A percentile compares a stretch with the other conserved stretches of the same genome.
Conservation (phyloP, 768 basidiomycete species). For the Candolleomyces eurysporus region DNA sequence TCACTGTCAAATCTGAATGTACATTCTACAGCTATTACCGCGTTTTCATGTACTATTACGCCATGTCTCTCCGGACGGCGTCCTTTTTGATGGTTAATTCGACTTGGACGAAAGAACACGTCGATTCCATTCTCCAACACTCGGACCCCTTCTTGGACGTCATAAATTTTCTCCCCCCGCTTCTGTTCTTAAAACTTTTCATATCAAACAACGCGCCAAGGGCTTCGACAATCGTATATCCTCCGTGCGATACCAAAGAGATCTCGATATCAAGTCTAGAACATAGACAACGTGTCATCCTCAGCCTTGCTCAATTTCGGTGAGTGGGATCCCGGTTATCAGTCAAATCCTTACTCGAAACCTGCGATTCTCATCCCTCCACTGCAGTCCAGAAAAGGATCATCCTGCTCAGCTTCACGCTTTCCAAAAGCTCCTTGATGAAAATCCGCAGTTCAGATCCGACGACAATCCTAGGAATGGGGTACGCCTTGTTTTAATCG, state of each 20-base stretch:
- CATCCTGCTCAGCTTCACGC: slow-evolving; percentile 78
- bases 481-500: slow-evolving; percentile 73
- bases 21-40: slow-evolving; percentile 74
- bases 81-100: slow-evolving; percentile 92
- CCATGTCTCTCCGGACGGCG: slow-evolving; percentile 67
- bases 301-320: slow-evolving; percentile 95
- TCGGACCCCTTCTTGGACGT: slow-evolving; percentile 48
- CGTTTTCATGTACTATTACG: slow-evolving; percentile 82
- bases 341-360: not conserved
- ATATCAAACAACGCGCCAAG: slow-evolving; percentile 22
- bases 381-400: slow-evolving; percentile 86
- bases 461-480: slow-evolving; percentile 14
- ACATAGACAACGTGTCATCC: slow-evolving; percentile 58
- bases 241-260: slow-evolving; percentile 85
- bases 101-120: slow-evolving; percentile 88
- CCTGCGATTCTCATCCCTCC: not conserved
- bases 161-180: slow-evolving; percentile 44
- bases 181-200: slow-evolving; percentile 30
- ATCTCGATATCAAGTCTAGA: slow-evolving; percentile 57
- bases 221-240: slow-evolving; percentile 66
- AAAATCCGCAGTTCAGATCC: slow-evolving; percentile 56
- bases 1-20: not conserved
- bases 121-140: slow-evolving; percentile 68
- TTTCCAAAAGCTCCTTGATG: slow-evolving; percentile 55
- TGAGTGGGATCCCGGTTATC: slow-evolving; percentile 26